Conservation (phyloP, 805 yeast genomes). For the Tanozyma kutaoensis region DNA sequence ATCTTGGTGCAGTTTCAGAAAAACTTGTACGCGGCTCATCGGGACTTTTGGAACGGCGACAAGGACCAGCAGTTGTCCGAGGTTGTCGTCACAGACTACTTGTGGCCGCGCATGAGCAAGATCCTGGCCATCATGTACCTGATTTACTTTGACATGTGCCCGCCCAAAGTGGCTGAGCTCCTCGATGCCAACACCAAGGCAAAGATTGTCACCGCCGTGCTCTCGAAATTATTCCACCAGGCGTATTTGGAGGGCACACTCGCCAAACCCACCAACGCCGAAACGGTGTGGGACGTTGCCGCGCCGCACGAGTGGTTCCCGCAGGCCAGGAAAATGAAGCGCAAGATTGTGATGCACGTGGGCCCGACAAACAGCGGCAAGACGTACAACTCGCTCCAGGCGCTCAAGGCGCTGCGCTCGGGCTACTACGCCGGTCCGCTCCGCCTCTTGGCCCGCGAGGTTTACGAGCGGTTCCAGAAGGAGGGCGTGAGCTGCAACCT, state of each 20-base stretch:
- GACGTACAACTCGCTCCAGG: slow-evolving; percentile 69
- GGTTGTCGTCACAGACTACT: slow-evolving; percentile 2
- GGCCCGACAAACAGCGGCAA: slow-evolving; percentile 98
- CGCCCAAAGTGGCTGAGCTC: slow-evolving; percentile 1
- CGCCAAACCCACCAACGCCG: slow-evolving; percentile 3
- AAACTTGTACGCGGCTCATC: too few relatives aligned
- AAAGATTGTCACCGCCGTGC: slow-evolving; percentile 10
- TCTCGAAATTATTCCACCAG: slow-evolving; percentile 13
- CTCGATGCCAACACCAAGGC: slow-evolving; percentile 1
- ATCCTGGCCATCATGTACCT: slow-evolving; percentile 2
- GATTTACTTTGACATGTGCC: slow-evolving; percentile 2
- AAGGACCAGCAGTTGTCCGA: too few relatives aligned
- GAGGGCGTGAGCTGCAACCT: slow-evolving; percentile 67
- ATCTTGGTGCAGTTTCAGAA: too few relatives aligned
- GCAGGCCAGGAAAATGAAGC: slow-evolving; percentile 61
- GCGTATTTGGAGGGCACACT: slow-evolving; percentile 7
- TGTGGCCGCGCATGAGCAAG: slow-evolving; percentile 1
- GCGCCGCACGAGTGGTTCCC: slow-evolving; percentile 56
- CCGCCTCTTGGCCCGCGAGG: slow-evolving; percentile 80
- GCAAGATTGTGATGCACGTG: slow-evolving; percentile 82
- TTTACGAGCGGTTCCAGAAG: slow-evolving; percentile 65
- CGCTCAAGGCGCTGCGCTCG: slow-evolving; percentile 46
- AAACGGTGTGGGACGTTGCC: too few relatives aligned
- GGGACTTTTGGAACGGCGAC: too few relatives aligned
- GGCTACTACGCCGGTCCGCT: slow-evolving; percentile 96